These are phyloP conservation scores for Dothideomycetidae sp. DNA, from an alignment of 2,329 filamentous ascomycete species.

Conservation along the genomic window DNA sequence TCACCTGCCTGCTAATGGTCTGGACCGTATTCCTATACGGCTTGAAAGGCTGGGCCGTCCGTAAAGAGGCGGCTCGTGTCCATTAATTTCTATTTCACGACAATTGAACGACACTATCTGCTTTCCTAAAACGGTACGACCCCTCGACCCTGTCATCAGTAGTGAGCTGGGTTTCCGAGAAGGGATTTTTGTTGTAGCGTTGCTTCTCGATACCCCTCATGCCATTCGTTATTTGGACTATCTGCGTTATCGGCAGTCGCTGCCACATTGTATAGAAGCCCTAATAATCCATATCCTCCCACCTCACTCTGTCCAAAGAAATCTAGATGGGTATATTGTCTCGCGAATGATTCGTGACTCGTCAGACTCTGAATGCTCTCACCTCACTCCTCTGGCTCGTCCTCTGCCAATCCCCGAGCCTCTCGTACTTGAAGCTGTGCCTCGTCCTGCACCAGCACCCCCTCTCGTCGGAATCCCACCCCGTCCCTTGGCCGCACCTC, in stretches of 20 bases:
- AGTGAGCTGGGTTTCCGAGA: too few relatives aligned
- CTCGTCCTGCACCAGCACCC: slow-evolving; percentile 20
- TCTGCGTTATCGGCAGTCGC: too few relatives aligned
- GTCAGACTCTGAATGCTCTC: slow-evolving; percentile 1
- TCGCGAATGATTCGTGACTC: background rate
- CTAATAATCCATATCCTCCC: background rate
- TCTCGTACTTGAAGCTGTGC: slow-evolving; percentile 13
- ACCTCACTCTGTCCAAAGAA: too few relatives aligned
- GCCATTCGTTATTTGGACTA: too few relatives aligned
- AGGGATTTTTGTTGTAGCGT: background rate
- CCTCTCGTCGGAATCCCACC: slow-evolving; percentile 24
- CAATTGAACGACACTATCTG: too few relatives aligned
- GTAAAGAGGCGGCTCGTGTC: slow-evolving; percentile 20
- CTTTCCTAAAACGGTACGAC: too few relatives aligned
- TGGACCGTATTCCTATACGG: slow-evolving; percentile 67
- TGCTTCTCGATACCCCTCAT: background rate
- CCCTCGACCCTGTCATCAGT: too few relatives aligned
- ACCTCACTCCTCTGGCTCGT: slow-evolving; percentile 21
- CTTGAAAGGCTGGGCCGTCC: slow-evolving; percentile 69
- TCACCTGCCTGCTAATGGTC: slow-evolving; percentile 71
- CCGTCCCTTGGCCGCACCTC: slow-evolving; percentile 18
- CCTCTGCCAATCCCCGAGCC: slow-evolving; percentile 19
- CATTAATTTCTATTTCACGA: background rate
- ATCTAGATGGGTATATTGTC: too few relatives aligned
- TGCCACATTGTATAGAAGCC: slow-evolving; percentile 1